Percentiles rank a stretch among this genome's conserved stretches.
Conservation (phyloP, 441 rosid species). For the Mallotus japonicus region DNA sequence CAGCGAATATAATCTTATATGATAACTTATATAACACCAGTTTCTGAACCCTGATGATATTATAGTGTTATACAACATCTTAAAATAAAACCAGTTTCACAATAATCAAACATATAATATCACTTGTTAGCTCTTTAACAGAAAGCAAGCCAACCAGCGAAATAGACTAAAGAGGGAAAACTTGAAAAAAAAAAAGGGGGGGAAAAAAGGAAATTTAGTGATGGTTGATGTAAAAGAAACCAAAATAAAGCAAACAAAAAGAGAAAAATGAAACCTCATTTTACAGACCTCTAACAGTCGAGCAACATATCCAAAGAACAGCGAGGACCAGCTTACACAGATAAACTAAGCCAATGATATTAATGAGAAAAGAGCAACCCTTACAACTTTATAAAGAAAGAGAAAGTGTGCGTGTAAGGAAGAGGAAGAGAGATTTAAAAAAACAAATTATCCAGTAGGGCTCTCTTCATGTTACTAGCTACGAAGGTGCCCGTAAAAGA, state of each 20-base stretch:
- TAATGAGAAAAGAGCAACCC: background rate
- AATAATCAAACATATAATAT: background rate
- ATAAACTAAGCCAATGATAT: background rate
- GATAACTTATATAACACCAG: background rate
- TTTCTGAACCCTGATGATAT: background rate
- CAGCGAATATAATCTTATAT: background rate
- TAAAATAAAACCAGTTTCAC: background rate
- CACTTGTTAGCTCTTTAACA: background rate
- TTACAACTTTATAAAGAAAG: background rate
- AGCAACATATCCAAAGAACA: background rate
- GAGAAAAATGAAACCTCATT: background rate
- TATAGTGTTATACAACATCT: background rate
- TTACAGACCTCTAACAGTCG: background rate
- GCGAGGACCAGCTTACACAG: background rate
- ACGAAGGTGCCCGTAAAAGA: too few relatives aligned
- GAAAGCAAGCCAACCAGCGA: background rate
- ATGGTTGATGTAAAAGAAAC: background rate
- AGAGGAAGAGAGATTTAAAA: too few relatives aligned
- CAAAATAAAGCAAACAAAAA: background rate
- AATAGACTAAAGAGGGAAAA: background rate
- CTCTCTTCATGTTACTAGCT: too few relatives aligned
- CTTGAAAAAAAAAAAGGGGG: too few relatives aligned
- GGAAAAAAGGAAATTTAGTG: too few relatives aligned
- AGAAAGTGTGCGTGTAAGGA: background rate
- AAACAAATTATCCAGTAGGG: too few relatives aligned